Evolutionary conservation across 768 basidiomycete species (phyloP), one percentile per base, ranked within the genome.

Genomic region (Lentinula aciculospora): DNA sequence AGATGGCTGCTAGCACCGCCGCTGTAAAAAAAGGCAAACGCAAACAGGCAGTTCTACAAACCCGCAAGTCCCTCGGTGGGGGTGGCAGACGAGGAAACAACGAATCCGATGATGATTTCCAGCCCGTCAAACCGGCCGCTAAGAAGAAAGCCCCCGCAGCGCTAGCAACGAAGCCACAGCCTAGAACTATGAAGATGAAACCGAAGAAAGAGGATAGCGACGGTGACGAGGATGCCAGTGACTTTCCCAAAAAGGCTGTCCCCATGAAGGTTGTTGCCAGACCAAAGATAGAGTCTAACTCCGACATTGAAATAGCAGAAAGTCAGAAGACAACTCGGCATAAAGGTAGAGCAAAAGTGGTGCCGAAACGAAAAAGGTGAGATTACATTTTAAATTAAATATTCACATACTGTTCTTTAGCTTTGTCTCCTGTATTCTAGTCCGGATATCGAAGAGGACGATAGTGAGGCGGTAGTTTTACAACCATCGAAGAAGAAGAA

Each of bases 311-410:
- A 34, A 60, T 72, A 40, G 67, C 69, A 48, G 71, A 63, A 25
- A 69, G 71, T 57, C 66, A 55, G 31, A 60, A 65, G 50, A 49
- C 13, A 42, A 37, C 44, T 55, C 51, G 44, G 21, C 21, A 34
- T 32, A 82, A 81, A 58, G 75, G 67, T 36, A 84, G 81, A 62
- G 75, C 70, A 2, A 75, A 74, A 64, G 67, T 68, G 17, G 63
- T 65, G 15, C 66, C 72, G 44, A 92, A 92, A 70, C 83, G 88
- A 42, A 92, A 91, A 70, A 88, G 81, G 89, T 86, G 51, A 31
- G 75, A 68, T 5, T 3, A 13, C 7, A 9, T 13, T 39, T 46
- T 58, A 45, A 15, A 57, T 15, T 39, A 15, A 49, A 17, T 40
- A 48, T 7, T 54, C 46, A n/a, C 27, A 45, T 15, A 45, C 19